These are phyloP conservation scores for Pseudocercospora macadamiae DNA, from an alignment of 2,329 filamentous ascomycete species.

Conservation along the genomic window DNA sequence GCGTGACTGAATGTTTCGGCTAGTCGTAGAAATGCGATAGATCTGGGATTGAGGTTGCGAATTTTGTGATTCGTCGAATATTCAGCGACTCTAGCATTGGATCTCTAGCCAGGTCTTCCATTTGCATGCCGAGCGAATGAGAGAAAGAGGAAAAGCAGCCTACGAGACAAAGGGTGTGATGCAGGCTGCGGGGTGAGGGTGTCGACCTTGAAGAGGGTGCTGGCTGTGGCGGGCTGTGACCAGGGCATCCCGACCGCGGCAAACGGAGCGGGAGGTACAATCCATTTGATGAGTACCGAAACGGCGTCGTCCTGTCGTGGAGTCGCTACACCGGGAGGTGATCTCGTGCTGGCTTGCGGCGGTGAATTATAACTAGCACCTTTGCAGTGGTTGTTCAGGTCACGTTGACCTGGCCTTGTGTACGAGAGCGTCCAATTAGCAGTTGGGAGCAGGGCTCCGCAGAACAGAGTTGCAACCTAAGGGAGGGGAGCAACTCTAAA, in stretches of 20 bases:
- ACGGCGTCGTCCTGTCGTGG: background rate
- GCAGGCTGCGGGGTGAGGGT: conserved; percentile 3
- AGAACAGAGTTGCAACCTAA: conserved; percentile 3
- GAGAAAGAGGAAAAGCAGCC: background rate
- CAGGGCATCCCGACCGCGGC: conserved; percentile 2
- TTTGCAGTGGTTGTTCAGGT: background rate
- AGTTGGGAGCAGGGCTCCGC: conserved; percentile 2
- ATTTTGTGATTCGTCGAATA: conserved; percentile 5
- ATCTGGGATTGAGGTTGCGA: background rate
- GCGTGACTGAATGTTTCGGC: background rate
- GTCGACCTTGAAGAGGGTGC: background rate
- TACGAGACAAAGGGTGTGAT: background rate
- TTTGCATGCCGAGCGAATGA: conserved; percentile 3
- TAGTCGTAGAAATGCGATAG: background rate
- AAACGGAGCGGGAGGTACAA: conserved; percentile 10
- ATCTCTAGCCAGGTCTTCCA: background rate
- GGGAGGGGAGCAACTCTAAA: conserved; percentile 4
- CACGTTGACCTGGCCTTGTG: conserved; percentile 1
- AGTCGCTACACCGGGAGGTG: background rate
- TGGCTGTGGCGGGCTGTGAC: background rate
- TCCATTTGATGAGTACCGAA: conserved; percentile 8
- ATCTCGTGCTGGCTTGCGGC: background rate
- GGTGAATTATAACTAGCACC: background rate
- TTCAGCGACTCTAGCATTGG: background rate
- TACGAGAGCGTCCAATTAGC: conserved; percentile 1